Base-by-base conservation (phyloP, 2,329 filamentous ascomycete species). In the Lasiodiplodia hormozganensis region DNA sequence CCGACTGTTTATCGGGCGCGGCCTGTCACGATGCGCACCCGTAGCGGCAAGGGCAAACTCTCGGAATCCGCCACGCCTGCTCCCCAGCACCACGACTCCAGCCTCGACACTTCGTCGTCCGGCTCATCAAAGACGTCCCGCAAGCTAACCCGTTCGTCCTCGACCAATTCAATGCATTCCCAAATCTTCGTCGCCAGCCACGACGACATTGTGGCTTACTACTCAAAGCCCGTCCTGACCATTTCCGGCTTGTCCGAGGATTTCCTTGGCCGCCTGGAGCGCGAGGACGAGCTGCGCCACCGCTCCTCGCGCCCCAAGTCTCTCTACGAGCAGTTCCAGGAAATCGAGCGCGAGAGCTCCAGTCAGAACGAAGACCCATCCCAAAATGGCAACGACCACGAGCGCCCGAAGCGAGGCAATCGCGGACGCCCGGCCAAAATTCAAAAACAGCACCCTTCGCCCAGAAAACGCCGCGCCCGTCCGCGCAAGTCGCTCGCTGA, bases 401-500 rank as follows among this genome's bases (percentile, higher is more conserved):
- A 67, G 43, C 47, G 65, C 16, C 65, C 65, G 49, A 65, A 69
- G 69, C 66, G 68, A 67, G 62, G 47, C 36, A 64, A 49, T 31
- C 65, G 68, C 16, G 60, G 68, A 34, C 56, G 53, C 21, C 52
- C 66, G n/a, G 62, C 36, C 23, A 51, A 71, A 43, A 36, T 53
- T 67, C n/a, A 74, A 71, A 72, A 69, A 67, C 3, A 65, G 67
- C 3, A 62, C 76, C 66, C 77, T 74, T 64, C 60, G 21, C 53
- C 67, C 71, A 67, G 75, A 74, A 69, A 74, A 38, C 76, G 77
- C 68, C 72, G 72, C 62, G 71, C 74, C 71, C 78, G 78, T 67
- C 75, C 72, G 73, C 74, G 70, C 72, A 76, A 76, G 74, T 73
- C 75, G 53, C 74, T 78, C 72, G 73, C 73, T 69, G 77, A 79